phyloP scores from a whole-genome alignment of 257 asterid species.

The Jaltomata sinuosa region DNA sequence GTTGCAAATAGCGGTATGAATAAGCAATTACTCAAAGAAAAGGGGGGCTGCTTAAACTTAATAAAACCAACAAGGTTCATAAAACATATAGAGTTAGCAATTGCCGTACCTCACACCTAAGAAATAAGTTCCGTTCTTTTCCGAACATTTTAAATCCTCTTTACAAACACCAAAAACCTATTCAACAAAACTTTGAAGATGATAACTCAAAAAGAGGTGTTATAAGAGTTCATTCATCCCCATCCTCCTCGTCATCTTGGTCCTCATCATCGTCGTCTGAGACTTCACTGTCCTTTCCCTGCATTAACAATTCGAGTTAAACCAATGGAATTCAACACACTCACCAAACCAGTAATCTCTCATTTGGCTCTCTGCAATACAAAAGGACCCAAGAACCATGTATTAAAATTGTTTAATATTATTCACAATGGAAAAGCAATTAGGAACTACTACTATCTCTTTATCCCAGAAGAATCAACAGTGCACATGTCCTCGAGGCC shows the following conservation, averaged over 20 bases:
- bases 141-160: not conserved
- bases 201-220: not conserved
- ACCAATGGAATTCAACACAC: not conserved
- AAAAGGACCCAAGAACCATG: not conserved
- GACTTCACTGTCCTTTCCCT: conserved; percentile 52
- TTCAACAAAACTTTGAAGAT: not conserved
- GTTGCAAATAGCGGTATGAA: not conserved
- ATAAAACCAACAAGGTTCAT: not conserved
- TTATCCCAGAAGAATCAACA: not conserved
- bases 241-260: conserved; percentile 24
- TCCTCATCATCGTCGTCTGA: conserved; percentile 49
- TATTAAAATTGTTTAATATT: not conserved
- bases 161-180: not conserved
- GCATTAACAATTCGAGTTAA: conserved; percentile 4
- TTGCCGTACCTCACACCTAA: not conserved
- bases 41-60: not conserved
- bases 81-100: not conserved
- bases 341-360: not conserved
- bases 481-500: not conserved
- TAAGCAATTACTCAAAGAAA: not conserved
- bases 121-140: not conserved
- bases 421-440: not conserved
- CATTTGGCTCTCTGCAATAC: not conserved
- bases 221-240: conserved; percentile 6
- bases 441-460: not conserved